Evolutionary conservation across 2,329 filamentous ascomycete genomes (phyloP).

Genomic region (Pestalotiopsis sp.): DNA sequence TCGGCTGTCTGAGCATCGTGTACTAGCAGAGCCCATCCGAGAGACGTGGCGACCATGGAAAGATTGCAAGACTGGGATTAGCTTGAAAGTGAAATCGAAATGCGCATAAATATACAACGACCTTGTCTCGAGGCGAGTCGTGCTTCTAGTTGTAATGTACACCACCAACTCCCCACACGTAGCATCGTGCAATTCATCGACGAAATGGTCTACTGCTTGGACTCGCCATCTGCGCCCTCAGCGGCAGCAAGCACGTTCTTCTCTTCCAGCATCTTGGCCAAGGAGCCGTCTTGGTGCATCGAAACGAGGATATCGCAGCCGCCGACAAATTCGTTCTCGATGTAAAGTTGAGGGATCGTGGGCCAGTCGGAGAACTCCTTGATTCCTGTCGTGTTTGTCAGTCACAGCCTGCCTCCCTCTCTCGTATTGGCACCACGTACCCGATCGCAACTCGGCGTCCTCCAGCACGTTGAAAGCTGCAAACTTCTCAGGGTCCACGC

Average conservation of each 20-base stretch:
- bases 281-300: constrained; percentile 95
- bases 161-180: not conserved
- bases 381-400: constrained; percentile 64
- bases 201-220: constrained; percentile 29
- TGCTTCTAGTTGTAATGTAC: constrained; percentile 21
- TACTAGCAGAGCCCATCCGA: not conserved
- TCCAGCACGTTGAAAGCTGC: constrained; percentile 98
- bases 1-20: not conserved
- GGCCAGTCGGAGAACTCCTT: constrained; percentile 99
- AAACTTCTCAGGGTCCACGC: constrained; percentile 93
- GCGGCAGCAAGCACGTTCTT: constrained; percentile 80
- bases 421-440: constrained; percentile 46
- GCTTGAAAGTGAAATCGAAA: constrained; percentile 1
- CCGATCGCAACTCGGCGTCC: constrained; percentile 81
- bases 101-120: not conserved
- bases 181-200: constrained; percentile 1
- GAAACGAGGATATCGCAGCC: constrained; percentile 97
- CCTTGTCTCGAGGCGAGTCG: constrained; percentile 21
- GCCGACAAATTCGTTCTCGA: constrained; percentile 93
- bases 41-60: not conserved
- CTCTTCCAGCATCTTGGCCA: constrained; percentile 89
- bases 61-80: not conserved
- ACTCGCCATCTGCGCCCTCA: constrained; percentile 41
- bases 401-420: not conserved
- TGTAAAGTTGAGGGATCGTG: constrained; percentile 94